These are phyloP conservation scores for Penicillium taxi DNA, from an alignment of 495 filamentous ascomycete genomes.

Conservation along the genomic window DNA sequence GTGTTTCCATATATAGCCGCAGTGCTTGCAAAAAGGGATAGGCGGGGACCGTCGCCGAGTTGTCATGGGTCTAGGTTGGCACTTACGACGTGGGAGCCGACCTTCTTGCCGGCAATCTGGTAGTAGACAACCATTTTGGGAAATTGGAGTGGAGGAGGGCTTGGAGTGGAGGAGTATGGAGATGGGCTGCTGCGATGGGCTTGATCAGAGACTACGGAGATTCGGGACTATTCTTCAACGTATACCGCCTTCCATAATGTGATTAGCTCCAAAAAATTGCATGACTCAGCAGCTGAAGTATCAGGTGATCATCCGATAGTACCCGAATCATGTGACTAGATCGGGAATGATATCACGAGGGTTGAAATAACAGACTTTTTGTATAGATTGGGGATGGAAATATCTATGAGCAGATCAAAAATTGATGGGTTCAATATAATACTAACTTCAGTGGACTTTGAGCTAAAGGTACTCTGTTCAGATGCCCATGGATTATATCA, in stretches of 20 bases:
- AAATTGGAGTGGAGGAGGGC: slow-evolving; percentile 22
- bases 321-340: slow-evolving; percentile 12
- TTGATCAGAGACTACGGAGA: slow-evolving; percentile 19
- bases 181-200: slow-evolving; percentile 19
- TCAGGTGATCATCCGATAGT: slow-evolving; percentile 25
- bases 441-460: too few relatives aligned
- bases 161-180: slow-evolving; percentile 32
- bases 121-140: slow-evolving; percentile 82
- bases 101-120: slow-evolving; percentile 76
- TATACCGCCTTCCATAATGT: slow-evolving; percentile 22
- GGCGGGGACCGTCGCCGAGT: slow-evolving; percentile 3
- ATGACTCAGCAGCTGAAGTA: slow-evolving; percentile 15
- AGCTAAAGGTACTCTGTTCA: too few relatives aligned
- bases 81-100: slow-evolving; percentile 92
- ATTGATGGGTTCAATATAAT: too few relatives aligned
- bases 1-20: slow-evolving; percentile 10
- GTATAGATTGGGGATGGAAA: too few relatives aligned
- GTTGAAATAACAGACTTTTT: too few relatives aligned
- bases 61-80: neutral
- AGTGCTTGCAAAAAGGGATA: slow-evolving; percentile 19
- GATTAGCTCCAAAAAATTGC: slow-evolving; percentile 8
- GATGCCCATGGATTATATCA: too few relatives aligned
- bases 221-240: too few relatives aligned
- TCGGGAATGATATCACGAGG: slow-evolving; percentile 11
- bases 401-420: too few relatives aligned